phyloP scores from a whole-genome alignment of 345 rosid genomes.

The Arabidopsis suecica region DNA sequence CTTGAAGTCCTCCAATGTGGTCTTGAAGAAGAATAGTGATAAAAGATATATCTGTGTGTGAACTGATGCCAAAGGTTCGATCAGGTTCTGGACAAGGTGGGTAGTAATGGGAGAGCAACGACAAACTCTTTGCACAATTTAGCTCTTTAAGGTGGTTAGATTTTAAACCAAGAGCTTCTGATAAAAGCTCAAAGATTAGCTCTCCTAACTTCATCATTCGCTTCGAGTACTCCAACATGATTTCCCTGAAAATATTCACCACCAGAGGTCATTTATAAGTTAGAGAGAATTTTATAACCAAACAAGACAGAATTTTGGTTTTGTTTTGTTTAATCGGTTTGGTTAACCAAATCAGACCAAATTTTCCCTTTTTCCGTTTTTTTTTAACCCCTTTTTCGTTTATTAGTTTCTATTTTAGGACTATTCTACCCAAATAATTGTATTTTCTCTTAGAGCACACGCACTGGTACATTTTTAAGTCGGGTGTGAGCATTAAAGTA shows the following conservation, averaged over 20 bases:
- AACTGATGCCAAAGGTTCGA: slow-evolving; percentile 50
- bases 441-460: no score
- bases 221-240: slow-evolving; percentile 49
- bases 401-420: not conserved
- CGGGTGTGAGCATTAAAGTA: no score
- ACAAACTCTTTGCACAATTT: slow-evolving; percentile 47
- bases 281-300: not conserved
- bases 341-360: not conserved
- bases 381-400: no score
- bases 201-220: slow-evolving; percentile 46
- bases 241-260: slow-evolving; percentile 39
- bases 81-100: slow-evolving; percentile 62
- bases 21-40: slow-evolving; percentile 62
- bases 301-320: no score
- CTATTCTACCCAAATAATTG: not conserved
- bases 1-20: slow-evolving; percentile 62
- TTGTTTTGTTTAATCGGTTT: no score
- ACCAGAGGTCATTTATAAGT: no score
- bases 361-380: no score
- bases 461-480: no score
- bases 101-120: slow-evolving; percentile 53
- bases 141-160: slow-evolving; percentile 46
- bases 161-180: slow-evolving; percentile 60
- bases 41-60: slow-evolving; percentile 54
- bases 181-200: slow-evolving; percentile 50